These are phyloP conservation scores for Aspergillus sp. DNA, from an alignment of 2,329 filamentous ascomycete species.

Conservation along the genomic window DNA sequence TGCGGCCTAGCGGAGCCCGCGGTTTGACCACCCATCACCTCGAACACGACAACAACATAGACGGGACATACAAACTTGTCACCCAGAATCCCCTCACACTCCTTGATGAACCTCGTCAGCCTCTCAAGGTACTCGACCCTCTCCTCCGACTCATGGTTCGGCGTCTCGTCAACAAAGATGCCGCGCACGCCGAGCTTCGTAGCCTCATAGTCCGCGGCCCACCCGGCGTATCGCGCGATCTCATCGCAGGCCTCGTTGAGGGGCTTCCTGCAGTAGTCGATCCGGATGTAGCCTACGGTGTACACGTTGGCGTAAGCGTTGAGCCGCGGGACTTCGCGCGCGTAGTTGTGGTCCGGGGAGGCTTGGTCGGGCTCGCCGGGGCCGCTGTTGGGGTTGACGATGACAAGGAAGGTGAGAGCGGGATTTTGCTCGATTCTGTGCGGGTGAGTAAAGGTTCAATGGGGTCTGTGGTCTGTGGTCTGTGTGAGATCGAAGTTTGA, in stretches of 20 bases:
- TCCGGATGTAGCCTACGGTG: slow-evolving; percentile 29
- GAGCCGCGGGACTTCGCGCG: slow-evolving; percentile 20
- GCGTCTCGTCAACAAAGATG: slow-evolving; percentile 27
- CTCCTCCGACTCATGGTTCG: slow-evolving; percentile 17
- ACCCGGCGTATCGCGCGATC: slow-evolving; percentile 24
- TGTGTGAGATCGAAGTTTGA: no score
- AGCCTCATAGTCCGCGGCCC: slow-evolving; percentile 13
- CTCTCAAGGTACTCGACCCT: slow-evolving; percentile 14
- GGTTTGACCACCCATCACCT: no score
- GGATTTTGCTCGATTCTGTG: slow-evolving; percentile 20
- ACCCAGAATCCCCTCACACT: slow-evolving; percentile 6
- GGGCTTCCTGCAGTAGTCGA: slow-evolving; percentile 31
- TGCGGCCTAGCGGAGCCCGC: neutral
- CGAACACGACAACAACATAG: neutral
- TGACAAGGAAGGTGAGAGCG: slow-evolving; percentile 21
- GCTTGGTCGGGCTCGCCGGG: slow-evolving; percentile 12
- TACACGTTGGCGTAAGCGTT: slow-evolving; percentile 25
- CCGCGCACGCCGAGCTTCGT: slow-evolving; percentile 19
- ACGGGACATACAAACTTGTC: slow-evolving; percentile 18
- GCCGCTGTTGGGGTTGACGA: slow-evolving; percentile 27
- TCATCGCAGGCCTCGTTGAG: slow-evolving; percentile 19
- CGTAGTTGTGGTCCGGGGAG: slow-evolving; percentile 21
- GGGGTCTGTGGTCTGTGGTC: no score
- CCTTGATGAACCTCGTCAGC: slow-evolving; percentile 14
- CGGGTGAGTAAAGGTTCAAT: neutral